Base-by-base conservation (phyloP, 2,329 filamentous ascomycete species). In the Penicillium polonicum region DNA sequence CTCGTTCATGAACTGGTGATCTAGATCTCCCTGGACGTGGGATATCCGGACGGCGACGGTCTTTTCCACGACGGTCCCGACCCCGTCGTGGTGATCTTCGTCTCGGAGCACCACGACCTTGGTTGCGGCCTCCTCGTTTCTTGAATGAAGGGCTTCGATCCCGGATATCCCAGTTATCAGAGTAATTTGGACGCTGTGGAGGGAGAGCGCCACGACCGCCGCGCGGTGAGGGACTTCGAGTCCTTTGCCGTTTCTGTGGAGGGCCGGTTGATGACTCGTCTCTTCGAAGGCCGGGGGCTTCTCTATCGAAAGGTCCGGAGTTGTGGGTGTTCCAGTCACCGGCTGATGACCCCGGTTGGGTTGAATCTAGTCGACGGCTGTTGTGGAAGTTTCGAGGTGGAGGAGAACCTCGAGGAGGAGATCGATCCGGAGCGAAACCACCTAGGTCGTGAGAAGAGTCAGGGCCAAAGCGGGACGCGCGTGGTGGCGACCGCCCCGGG, bases 211-310 rank as follows among this genome's bases (percentile, higher is more conserved):
- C 53, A 44, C 59, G 58, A 15, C 36, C 67, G 38, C 62, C 65
- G 46, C 65, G 67, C 44, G 72, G 74, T 31, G 77, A 78, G 54
- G 74, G 74, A 61, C 75, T 78, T 55, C 74, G 72, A 55, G 72
- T 78, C 60, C 75, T 72, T 63, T 73, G 73, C 49, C 74, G 70
- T 68, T 77, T 76, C 33, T 65, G 65, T 54, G 71, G 66, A 56
- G 67, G 69, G 52, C 65, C 68, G 53, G 66, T 67, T 43, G 69
- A 69, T 49, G 68, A 71, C 33, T 71, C 65, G 57, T 72, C 71
- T 60, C 68, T 65, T 59, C 65, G 68, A 58, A 62, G 64, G 21
- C 38, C 52, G 23, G 52, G 52, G 27, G 29, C 45, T 31, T 69
- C 64, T 62, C 63, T 69, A 13, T 68, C 63, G 41, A 62, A 52